phyloP scores from a whole-genome alignment of 768 basidiomycete species.

The Pholiota conissans region DNA sequence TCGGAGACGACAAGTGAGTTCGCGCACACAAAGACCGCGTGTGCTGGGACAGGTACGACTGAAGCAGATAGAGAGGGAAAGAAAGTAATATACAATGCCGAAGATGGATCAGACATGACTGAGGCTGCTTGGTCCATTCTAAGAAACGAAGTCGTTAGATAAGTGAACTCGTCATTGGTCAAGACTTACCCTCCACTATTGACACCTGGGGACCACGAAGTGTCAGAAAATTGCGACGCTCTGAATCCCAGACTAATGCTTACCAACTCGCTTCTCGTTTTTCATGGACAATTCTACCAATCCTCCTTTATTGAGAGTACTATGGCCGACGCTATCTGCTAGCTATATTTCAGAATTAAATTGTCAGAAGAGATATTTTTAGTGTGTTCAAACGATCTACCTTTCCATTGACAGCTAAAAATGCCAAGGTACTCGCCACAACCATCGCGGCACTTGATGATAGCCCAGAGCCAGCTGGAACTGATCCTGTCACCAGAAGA shows the following conservation, averaged over 20 bases:
- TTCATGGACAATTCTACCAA: slow-evolving; percentile 81
- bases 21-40: slow-evolving; percentile 71
- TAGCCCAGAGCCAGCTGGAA: slow-evolving; percentile 85
- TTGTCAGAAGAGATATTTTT: no score
- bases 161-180: background rate
- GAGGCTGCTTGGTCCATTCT: slow-evolving; percentile 94
- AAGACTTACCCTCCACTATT: slow-evolving; percentile 72
- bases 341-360: slow-evolving; percentile 17
- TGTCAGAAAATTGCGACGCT: background rate
- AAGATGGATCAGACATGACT: slow-evolving; percentile 68
- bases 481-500: slow-evolving; percentile 74
- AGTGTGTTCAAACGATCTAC: slow-evolving; percentile 19
- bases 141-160: slow-evolving; percentile 7
- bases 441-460: slow-evolving; percentile 92
- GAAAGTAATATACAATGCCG: slow-evolving; percentile 81
- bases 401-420: slow-evolving; percentile 77
- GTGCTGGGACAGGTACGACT: slow-evolving; percentile 59
- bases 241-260: slow-evolving; percentile 8
- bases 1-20: slow-evolving; percentile 84
- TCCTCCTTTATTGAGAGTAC: slow-evolving; percentile 57
- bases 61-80: slow-evolving; percentile 70
- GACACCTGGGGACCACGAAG: slow-evolving; percentile 42
- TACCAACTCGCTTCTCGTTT: slow-evolving; percentile 82
- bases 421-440: slow-evolving; percentile 80
- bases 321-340: slow-evolving; percentile 16